These are phyloP conservation scores for Aspergillus fijiensis DNA, from an alignment of 2,329 filamentous ascomycete genomes.

Conservation along the genomic window DNA sequence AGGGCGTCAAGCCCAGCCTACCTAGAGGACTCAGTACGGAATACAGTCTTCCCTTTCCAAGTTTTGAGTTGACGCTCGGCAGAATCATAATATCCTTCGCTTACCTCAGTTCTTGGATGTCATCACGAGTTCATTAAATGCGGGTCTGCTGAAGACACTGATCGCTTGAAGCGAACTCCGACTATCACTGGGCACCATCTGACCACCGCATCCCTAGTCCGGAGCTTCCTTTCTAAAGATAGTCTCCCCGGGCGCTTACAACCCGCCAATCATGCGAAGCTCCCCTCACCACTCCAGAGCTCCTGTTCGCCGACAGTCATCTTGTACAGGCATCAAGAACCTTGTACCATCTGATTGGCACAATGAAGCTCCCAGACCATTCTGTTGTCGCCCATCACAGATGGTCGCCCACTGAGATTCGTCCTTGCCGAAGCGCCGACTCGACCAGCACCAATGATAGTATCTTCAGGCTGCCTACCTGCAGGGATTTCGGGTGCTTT, in stretches of 20 bases:
- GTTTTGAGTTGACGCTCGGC: background rate
- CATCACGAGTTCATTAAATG: background rate
- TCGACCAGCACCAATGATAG: conserved; percentile 20
- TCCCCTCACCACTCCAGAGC: conserved; percentile 13
- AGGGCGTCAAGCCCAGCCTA: background rate
- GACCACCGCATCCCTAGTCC: background rate
- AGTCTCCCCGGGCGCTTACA: conserved; percentile 30
- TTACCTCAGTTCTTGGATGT: background rate
- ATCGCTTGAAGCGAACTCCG: conserved; percentile 3
- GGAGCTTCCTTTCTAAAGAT: conserved; percentile 30
- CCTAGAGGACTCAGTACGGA: too few relatives aligned
- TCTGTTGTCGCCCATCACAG: conserved; percentile 12
- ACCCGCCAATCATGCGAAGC: conserved; percentile 22
- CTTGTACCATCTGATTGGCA: conserved; percentile 17
- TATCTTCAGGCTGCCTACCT: conserved; percentile 8
- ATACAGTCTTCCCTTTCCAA: background rate
- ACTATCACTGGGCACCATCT: background rate
- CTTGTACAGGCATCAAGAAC: conserved; percentile 22
- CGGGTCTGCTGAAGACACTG: background rate
- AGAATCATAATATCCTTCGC: background rate
- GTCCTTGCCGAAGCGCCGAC: conserved; percentile 21
- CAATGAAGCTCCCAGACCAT: conserved; percentile 2
- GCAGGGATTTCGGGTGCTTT: conserved; percentile 16
- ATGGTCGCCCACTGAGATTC: background rate
- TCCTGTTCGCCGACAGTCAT: conserved; percentile 15